Evolutionary conservation across 345 rosid species (phyloP), one percentile per base, ranked within the genome.

Genomic region (Ceriops zippeliana): DNA sequence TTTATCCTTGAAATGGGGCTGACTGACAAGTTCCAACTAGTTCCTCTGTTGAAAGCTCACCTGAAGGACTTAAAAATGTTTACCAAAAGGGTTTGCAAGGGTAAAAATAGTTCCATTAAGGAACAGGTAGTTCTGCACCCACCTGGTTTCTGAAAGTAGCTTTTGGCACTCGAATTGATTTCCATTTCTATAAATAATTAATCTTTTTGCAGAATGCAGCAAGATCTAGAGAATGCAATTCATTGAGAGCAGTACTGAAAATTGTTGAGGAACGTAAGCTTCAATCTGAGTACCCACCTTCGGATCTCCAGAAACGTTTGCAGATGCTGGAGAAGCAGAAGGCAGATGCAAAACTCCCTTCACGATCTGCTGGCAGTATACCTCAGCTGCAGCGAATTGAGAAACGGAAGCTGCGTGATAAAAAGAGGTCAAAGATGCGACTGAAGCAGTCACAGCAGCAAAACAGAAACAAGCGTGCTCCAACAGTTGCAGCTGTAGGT

Each of bases 1-100:
- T 84, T 86, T 70, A 72, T 84, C 68, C 81, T 84, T 74, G 96
- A 87, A 74, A 82, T 90, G 75, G 83, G 84, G 77, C 72, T 90
- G 76, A 66, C 70, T 20, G 81, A 81, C 69, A 85, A 70, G 66
- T 89, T 85, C 67, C 75, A 85, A 17, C 92, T 92, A 15, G 79
- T 84, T 64, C 72, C 82, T 9, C 65, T 89, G 11, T 73, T 93
- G 86, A 76, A 78, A 59, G 62, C 84, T 46, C 77, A 84, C 68
- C 52, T 89, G 68, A 69, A 78, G 38, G 86, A 83, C 26, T 42
- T 76, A 56, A 73, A 71, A 67, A 73, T 62, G 59, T 58, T 73
- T 67, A 76, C 89, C 16, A 46, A 63, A 56, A 73, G 73, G 72
- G 56, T 76, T 58, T 69, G 80, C 61, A 24, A 53, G 68, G 83